Conservation (phyloP, 129 eudicot species). For the Sambucus nigra region DNA sequence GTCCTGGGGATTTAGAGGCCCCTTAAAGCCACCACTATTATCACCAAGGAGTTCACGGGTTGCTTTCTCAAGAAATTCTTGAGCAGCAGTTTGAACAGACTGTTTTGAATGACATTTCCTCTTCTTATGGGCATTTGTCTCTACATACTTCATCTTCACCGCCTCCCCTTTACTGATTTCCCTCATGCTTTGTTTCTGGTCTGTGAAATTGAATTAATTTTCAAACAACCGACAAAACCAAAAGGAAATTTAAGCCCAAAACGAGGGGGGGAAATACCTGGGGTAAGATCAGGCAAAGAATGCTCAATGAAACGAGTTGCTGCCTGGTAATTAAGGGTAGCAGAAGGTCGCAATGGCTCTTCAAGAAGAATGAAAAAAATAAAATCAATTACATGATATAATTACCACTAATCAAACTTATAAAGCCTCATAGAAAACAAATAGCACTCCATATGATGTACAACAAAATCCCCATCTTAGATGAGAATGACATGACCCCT, state of each 20-base stretch:
- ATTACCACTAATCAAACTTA: not conserved
- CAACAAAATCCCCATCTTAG: not conserved
- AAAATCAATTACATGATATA: not conserved
- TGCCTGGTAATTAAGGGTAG: constrained; percentile 63
- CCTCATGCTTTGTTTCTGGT: constrained; percentile 79
- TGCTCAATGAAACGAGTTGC: constrained; percentile 94
- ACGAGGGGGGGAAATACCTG: constrained; percentile 35
- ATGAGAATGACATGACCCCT: not conserved
- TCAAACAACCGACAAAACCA: not conserved
- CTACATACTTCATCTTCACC: constrained; percentile 30
- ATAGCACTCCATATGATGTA: not conserved
- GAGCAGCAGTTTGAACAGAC: constrained; percentile 75
- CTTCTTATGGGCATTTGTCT: constrained; percentile 55
- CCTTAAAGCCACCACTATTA: constrained; percentile 48
- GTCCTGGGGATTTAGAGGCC: constrained; percentile 62
- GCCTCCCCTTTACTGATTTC: constrained; percentile 58
- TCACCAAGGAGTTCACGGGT: constrained; percentile 88
- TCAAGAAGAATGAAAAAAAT: constrained; percentile 15
- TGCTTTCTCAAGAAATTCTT: constrained; percentile 96
- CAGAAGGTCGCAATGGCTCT: constrained; percentile 79
- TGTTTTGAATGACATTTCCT: constrained; percentile 60
- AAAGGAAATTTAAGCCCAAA: constrained; percentile 4
- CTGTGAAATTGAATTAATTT: constrained; percentile 28
- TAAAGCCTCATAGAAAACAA: not conserved
- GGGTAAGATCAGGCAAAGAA: constrained; percentile 78